Conservation (phyloP, 208 protist species). For the Acanthamoeba healyi region DNA sequence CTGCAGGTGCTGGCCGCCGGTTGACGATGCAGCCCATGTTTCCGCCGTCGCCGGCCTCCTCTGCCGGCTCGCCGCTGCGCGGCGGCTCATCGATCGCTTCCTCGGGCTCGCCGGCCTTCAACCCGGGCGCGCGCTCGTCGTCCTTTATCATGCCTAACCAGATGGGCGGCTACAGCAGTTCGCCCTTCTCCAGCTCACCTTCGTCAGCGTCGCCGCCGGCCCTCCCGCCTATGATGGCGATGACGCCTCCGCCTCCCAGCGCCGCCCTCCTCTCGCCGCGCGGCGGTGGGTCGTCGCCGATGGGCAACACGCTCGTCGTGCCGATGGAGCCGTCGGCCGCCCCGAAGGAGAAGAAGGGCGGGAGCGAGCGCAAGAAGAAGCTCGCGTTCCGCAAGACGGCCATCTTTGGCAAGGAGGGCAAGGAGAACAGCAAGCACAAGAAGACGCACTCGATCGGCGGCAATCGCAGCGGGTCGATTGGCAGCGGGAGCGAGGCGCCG, state of each 20-base stretch:
- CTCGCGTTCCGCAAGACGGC: conserved; percentile 36
- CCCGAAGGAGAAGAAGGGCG: conserved; percentile 37
- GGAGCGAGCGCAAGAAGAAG: conserved; percentile 50
- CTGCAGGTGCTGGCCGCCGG: not conserved
- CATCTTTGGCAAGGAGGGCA: conserved; percentile 40
- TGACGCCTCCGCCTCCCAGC: no score
- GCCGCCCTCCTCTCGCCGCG: not conserved
- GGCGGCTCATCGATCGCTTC: not conserved
- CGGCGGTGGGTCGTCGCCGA: not conserved
- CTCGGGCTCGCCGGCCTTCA: not conserved
- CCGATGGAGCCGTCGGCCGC: not conserved
- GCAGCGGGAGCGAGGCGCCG: not conserved
- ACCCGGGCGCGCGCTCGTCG: not conserved
- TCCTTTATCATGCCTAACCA: not conserved
- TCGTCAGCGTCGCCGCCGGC: no score
- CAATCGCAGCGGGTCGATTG: not conserved
- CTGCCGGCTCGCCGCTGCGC: not conserved
- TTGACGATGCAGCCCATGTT: conserved; percentile 9
- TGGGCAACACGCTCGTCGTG: not conserved
- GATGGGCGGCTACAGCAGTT: not conserved
- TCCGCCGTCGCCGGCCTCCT: conserved; percentile 8
- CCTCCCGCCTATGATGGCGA: no score
- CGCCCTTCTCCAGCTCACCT: no score
- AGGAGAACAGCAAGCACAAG: conserved; percentile 30
- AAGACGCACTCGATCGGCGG: conserved; percentile 19